Evolutionary conservation across 2,329 filamentous ascomycete genomes (phyloP), one percentile per base, ranked within the genome.

Genomic region (Orbilia ellipsospora): DNA sequence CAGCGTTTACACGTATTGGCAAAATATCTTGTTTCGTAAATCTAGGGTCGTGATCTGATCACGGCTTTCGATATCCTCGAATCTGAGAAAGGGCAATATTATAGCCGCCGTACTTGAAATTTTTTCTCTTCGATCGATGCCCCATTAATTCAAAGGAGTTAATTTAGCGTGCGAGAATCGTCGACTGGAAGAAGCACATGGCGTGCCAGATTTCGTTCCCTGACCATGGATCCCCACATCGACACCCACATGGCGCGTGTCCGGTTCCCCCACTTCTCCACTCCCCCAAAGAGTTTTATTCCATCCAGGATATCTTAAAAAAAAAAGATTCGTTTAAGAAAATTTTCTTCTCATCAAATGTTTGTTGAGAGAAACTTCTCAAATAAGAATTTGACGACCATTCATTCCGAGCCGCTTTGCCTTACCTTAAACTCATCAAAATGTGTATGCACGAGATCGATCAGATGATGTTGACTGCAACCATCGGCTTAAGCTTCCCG

Each of bases 381-480:
- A 16, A 51, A 51, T 13, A 51, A 51, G 18, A 6, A 3, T 18
- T 51, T 51, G 31, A 20, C 31, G 13, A 45, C 12, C 12, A 45
- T 13, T 4, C 12, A 23, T n/a, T 20, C 31, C 31, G 55, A 59
- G 55, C 36, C 40, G 40, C 55, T n/a, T 31, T 36, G 31, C 31
- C 31, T 36, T 36, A 10, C 31, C 23, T 23, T 36, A 28, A 13
- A 1, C 5, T 4, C 4, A 18, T 6, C 12, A n/a, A n/a, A 40
- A 36, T 36, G 10, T 7, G 5, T 36, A 36, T 48, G 56, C 40
- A 48, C 18, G 56, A 60, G 57, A 61, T 61, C 57, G 42, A 61
- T 61, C 57, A 61, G 40, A 48, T 61, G 57, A 61, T 61, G 57
- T 61, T 61, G 31, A 50, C 57, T 18, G 57, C 57, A 61, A 18